Percentiles rank a stretch among this genome's conserved stretches.
Evolutionary conservation across 164 flowering plant genomes (phyloP).

Genomic region (Aristolochia californica): DNA sequence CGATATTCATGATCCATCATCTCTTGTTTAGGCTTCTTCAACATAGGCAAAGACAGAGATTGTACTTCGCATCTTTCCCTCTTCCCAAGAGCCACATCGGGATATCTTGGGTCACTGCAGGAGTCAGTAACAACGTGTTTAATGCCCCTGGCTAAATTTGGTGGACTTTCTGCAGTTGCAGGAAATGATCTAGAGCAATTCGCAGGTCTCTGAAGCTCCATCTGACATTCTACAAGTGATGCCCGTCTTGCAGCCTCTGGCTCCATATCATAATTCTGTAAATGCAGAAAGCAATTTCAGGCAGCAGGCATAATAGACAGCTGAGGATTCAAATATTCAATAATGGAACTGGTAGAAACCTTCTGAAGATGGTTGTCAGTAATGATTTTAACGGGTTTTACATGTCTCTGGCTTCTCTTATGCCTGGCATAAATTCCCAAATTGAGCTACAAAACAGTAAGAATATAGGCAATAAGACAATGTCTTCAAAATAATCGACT

Average conservation of each 20-base stretch:
- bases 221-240: constrained; percentile 30
- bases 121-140: constrained; percentile 55
- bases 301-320: constrained; percentile 14
- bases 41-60: constrained; percentile 29
- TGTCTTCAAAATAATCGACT: neutral
- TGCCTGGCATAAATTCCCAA: constrained; percentile 27
- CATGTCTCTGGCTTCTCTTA: constrained; percentile 32
- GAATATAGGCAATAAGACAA: neutral
- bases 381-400: constrained; percentile 42
- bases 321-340: constrained; percentile 43
- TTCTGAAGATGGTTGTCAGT: constrained; percentile 55
- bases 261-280: constrained; percentile 13
- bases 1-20: constrained; percentile 20
- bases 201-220: constrained; percentile 35
- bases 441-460: constrained; percentile 50
- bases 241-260: constrained; percentile 32
- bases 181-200: constrained; percentile 30
- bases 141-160: constrained; percentile 17
- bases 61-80: constrained; percentile 56
- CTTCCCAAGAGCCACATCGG: constrained; percentile 37
- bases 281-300: neutral
- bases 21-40: constrained; percentile 48
- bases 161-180: constrained; percentile 24
- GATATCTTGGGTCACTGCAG: constrained; percentile 38
- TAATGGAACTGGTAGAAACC: constrained; percentile 42